Percentiles rank a stretch among this genome's conserved stretches.
Conservation (phyloP, 2,329 filamentous ascomycete genomes). For the Calonectria henricotiae region DNA sequence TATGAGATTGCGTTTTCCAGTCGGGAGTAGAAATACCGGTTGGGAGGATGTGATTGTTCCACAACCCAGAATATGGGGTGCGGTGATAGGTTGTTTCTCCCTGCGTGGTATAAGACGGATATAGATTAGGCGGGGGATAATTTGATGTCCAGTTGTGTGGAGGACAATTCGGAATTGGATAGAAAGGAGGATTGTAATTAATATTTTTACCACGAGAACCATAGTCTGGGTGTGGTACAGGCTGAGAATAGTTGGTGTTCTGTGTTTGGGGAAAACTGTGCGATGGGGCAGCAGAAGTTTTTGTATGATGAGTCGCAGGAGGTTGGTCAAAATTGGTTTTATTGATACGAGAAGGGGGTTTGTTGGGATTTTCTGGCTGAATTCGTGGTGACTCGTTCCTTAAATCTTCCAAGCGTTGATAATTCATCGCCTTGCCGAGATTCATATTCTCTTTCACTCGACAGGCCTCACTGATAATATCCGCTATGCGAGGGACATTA, state of each 20-base stretch:
- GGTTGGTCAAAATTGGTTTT: too few species aligned
- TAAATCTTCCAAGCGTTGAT: not conserved
- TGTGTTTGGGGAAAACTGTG: not conserved
- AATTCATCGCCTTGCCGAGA: not conserved
- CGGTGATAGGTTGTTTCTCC: not conserved
- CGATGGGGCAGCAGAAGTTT: too few species aligned
- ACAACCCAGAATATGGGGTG: not conserved
- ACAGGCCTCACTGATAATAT: not conserved
- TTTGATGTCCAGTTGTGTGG: not conserved
- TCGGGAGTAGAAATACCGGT: fast-evolving
- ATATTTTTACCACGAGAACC: not conserved
- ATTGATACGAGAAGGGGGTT: not conserved
- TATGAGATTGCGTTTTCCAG: not conserved
- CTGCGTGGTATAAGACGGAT: not conserved
- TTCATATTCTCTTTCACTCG: not conserved
- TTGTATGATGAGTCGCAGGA: too few species aligned
- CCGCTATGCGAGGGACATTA: not conserved
- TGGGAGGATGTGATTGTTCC: not conserved
- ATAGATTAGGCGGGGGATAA: not conserved
- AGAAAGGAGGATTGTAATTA: not conserved
- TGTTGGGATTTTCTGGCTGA: not conserved
- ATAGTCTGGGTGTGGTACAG: not conserved
- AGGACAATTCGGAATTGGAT: not conserved
- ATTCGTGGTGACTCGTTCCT: too few species aligned
- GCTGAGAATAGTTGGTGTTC: not conserved